phyloP scores from a whole-genome alignment of 2,329 filamentous ascomycete species.

The Hortaea werneckii region DNA sequence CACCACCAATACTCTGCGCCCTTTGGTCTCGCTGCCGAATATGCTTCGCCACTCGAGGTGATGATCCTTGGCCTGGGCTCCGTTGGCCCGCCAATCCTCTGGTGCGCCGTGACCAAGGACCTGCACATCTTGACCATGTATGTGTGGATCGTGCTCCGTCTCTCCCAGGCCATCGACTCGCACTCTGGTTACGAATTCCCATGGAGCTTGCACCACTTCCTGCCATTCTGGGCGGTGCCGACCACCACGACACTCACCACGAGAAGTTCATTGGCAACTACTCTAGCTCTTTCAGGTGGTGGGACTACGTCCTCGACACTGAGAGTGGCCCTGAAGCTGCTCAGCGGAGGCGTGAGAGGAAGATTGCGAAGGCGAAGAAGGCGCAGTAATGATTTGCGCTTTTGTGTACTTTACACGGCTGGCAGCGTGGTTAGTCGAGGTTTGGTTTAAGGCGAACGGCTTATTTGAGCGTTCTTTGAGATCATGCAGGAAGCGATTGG shows the following conservation, averaged over 20 bases:
- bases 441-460: background rate
- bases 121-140: conserved; percentile 98
- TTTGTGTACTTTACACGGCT: background rate
- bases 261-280: conserved; percentile 99
- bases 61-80: conserved; percentile 87
- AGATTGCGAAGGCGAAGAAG: conserved; percentile 62
- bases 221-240: conserved; percentile 95
- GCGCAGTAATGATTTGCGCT: conserved; percentile 40
- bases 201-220: conserved; percentile 88
- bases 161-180: conserved; percentile 96
- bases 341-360: conserved; percentile 72
- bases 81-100: conserved; percentile 71
- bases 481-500: background rate
- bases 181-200: conserved; percentile 98
- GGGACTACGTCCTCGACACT: conserved; percentile 90
- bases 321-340: conserved; percentile 82
- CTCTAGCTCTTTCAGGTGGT: conserved; percentile 96
- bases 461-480: background rate
- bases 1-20: conserved; percentile 98
- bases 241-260: conserved; percentile 95
- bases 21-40: conserved; percentile 92
- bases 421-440: no score
- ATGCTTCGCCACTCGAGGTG: conserved; percentile 93
- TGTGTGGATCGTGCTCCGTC: conserved; percentile 80
- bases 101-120: conserved; percentile 72